Base-by-base conservation (phyloP, 169 alveolate genomes). In the Plasmodium gaboni region DNA sequence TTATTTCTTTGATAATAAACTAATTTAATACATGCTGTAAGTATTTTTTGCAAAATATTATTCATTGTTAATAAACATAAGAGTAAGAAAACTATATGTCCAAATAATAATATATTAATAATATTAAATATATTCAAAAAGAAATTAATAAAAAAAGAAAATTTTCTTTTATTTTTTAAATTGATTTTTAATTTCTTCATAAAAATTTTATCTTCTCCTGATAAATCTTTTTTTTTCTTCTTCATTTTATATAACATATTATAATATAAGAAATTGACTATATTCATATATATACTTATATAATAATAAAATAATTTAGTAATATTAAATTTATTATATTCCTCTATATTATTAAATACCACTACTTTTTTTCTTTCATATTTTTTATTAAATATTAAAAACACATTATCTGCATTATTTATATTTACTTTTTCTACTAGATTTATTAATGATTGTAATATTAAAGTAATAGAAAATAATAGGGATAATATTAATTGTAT, bases 381-480 rank as follows among this genome's bases (percentile, higher is more conserved):
- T 57, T 48, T 80, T 42, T 60, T 80, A 42, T 72, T 19, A 19
- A 48, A 76, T 38, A 55, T 19, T 19, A 70, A 48, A 26, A 80
- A 55, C 13, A 80, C 63, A 26, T 38, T 80, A 12, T 68, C 65
- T 19, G 44, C 71, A 60, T 55, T 68, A n/a, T 68, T 80, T 1
- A 55, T 65, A 51, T 68, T 80, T 24, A 80, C 59, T 55, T 80
- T 80, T 9, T 80, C 90, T 0, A 80, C 57, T 8, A 80, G 13
- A 13, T 65, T 61, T 6, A 80, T 80, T 32, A 80, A 46, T 4
- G 90, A 80, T 15, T 80, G 90, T 32, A 80, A 61, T 22, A 80
- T 80, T 32, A 80, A 9, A 2, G 80, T 68, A 38, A 80, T 57
- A 0, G 90, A 80, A 60, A 65, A 80, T 17, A 80, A 38, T 3